A percentile compares a stretch with the other conserved stretches of the same genome.
These are phyloP conservation scores for Lecanicillium sp. DNA, from an alignment of 2,329 filamentous ascomycete genomes.

Conservation along the genomic window DNA sequence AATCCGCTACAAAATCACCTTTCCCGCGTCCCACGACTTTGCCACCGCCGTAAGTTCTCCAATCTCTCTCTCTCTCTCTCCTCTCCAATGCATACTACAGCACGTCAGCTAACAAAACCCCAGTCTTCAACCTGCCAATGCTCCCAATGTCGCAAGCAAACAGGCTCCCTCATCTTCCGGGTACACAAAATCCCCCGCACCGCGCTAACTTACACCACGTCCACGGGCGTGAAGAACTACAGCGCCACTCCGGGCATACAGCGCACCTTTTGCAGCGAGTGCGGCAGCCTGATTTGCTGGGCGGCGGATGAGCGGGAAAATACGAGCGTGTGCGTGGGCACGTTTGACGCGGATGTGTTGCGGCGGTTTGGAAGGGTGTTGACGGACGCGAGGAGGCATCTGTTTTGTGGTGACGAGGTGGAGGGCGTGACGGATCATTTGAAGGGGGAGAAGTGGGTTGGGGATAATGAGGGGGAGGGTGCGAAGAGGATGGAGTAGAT, in stretches of 20 bases:
- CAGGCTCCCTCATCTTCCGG: constrained; percentile 36
- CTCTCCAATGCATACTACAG: constrained; percentile 1
- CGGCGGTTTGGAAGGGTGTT: constrained; percentile 29
- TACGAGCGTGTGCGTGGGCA: constrained; percentile 31
- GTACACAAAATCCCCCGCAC: constrained; percentile 27
- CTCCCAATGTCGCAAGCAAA: constrained; percentile 45
- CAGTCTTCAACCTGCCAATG: constrained; percentile 44
- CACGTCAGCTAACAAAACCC: background rate
- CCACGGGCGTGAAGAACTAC: constrained; percentile 28
- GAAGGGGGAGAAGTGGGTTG: constrained; percentile 16
- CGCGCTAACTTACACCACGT: constrained; percentile 25
- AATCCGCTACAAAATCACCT: constrained; percentile 39
- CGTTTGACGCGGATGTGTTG: constrained; percentile 35
- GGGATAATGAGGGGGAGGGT: constrained; percentile 14
- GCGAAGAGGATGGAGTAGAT: constrained; percentile 10
- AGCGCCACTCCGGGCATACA: constrained; percentile 28
- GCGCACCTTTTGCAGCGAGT: constrained; percentile 40
- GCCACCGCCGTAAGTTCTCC: constrained; percentile 18
- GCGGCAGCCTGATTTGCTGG: constrained; percentile 43
- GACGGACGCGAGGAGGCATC: constrained; percentile 27
- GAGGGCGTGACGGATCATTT: constrained; percentile 38
- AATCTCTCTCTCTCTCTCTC: background rate
- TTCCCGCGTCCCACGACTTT: constrained; percentile 38
- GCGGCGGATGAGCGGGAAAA: constrained; percentile 19
- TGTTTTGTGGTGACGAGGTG: constrained; percentile 37